Percentiles rank a stretch among this genome's conserved stretches.
phyloP scores from a whole-genome alignment of 176 grass and related monocot genomes.

The Chrysopogon serrulatus region DNA sequence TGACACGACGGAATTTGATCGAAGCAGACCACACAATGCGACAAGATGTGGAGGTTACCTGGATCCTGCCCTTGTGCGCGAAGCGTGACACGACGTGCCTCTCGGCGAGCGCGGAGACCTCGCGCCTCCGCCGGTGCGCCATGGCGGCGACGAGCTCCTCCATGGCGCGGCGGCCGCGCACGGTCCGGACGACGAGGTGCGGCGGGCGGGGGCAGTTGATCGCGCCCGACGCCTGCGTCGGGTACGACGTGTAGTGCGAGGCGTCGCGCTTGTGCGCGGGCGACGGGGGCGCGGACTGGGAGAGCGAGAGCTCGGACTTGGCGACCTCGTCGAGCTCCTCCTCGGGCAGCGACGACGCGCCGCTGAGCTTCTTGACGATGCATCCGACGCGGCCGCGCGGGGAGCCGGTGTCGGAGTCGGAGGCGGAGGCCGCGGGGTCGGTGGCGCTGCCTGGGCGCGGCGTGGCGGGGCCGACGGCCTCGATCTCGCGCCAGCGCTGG shows the following conservation, averaged over 20 bases:
- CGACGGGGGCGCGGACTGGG: slow-evolving; percentile 31
- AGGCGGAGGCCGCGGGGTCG: background rate
- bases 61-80: slow-evolving; percentile 67
- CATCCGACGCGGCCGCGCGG: slow-evolving; percentile 39
- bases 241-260: too few species aligned
- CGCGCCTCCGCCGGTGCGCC: slow-evolving; percentile 58
- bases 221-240: background rate
- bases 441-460: background rate
- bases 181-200: slow-evolving; percentile 26
- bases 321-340: slow-evolving; percentile 27
- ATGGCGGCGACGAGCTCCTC: slow-evolving; percentile 74
- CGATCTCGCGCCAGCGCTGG: slow-evolving; percentile 93
- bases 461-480: slow-evolving; percentile 43
- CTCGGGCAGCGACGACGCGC: slow-evolving; percentile 40
- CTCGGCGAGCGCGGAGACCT: slow-evolving; percentile 54
- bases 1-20: background rate
- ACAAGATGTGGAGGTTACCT: slow-evolving; percentile 30
- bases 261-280: background rate
- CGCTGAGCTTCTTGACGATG: slow-evolving; percentile 52
- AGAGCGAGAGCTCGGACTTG: background rate
- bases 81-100: slow-evolving; percentile 62
- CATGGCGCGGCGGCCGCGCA: slow-evolving; percentile 62
- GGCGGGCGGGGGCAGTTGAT: background rate
- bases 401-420: slow-evolving; percentile 38
- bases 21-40: slow-evolving; percentile 1